Evolutionary conservation across 352 stramenopile genomes (phyloP), one percentile per base, ranked within the genome.

Genomic region (Globisporangium parvum): DNA sequence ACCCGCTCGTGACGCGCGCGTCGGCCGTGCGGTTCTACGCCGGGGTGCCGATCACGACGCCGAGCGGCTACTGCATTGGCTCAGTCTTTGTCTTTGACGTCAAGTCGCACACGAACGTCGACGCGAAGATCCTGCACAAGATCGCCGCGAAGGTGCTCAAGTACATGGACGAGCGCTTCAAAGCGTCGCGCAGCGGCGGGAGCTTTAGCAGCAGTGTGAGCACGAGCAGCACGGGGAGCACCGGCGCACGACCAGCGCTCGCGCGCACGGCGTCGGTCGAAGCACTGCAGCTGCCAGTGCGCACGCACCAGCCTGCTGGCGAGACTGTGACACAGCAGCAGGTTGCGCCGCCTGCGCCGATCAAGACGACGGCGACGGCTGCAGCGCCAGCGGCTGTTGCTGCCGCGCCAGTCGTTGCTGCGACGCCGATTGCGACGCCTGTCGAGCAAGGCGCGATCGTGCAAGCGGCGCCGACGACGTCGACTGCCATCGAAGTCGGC

Each of bases 31-130:
- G 81, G 46, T 93, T 93, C 64, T 93, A 93, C 65, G 82, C 82
- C 1, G 82, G 80, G 51, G 82, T 93, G 37, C 82, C 82, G 8
- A 90, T 93, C 55, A 90, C 81, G 6, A 89, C 83, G 11, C 76
- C 80, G 42, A 85, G 66, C 55, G 80, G 80, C 23, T 87, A 73
- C 45, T 93, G 82, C 65, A 93, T 93, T 51, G 82, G 82, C 47
- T 93, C 82, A 0, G 82, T 93, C 40, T 93, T 93, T 64, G 82
- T 93, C 4, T 93, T 93, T 37, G 82, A 93, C 55, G 82, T 93
- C 63, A 93, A 93, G 66, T 59, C 75, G 21, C 82, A 93, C 57
- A 55, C 73, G 26, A 67, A 88, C 18, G 79, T 89, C 33, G 82
- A 93, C 62, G 75, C 82, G 50, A 89, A 90, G 63, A 87, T 93